These are phyloP conservation scores for Durusdinium trenchii DNA, from an alignment of 73 alveolate species.

Conservation along the genomic window DNA sequence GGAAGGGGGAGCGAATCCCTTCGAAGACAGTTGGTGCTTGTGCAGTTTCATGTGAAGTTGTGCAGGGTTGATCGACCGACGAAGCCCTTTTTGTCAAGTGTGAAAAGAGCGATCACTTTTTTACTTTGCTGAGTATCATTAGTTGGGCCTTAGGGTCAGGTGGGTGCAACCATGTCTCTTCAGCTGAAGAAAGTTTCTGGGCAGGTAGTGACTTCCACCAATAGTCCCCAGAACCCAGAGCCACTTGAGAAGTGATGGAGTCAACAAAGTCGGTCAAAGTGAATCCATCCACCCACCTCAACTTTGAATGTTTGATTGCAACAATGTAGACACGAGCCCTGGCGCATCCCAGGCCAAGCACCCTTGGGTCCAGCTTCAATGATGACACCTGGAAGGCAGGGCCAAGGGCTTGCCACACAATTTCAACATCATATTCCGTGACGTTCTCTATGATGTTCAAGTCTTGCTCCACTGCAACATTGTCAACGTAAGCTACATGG, in stretches of 20 bases:
- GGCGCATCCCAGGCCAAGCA: neutral
- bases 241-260: neutral
- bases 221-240: neutral
- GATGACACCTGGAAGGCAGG: neutral
- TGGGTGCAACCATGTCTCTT: neutral
- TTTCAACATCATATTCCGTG: neutral
- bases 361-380: constrained; percentile 9
- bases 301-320: neutral
- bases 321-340: neutral
- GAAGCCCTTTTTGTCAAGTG: too few species aligned
- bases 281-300: neutral
- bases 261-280: neutral
- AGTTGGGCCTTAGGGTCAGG: too few species aligned
- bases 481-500: neutral
- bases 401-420: neutral
- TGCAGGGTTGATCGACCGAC: too few species aligned
- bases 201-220: constrained; percentile 13
- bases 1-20: too few species aligned
- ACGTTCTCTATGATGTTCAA: neutral
- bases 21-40: too few species aligned
- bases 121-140: too few species aligned
- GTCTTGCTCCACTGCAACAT: neutral
- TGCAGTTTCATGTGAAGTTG: too few species aligned
- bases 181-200: neutral
- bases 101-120: too few species aligned